phyloP scores from a whole-genome alignment of 352 stramenopile species.

The Phytophthora hybrid region DNA sequence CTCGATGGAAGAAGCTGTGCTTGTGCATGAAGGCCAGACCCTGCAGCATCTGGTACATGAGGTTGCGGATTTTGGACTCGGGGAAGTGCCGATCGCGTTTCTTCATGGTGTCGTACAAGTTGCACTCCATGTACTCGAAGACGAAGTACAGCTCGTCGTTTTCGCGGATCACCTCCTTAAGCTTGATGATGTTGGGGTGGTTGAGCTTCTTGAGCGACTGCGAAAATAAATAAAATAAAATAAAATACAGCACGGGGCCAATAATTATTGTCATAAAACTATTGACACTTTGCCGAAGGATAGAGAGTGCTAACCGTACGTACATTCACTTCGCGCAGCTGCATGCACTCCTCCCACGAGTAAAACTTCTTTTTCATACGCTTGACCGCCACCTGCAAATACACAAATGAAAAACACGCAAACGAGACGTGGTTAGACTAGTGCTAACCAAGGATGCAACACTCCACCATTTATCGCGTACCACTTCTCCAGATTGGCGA shows the following conservation, averaged over 20 bases:
- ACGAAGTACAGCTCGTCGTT: constrained; percentile 98
- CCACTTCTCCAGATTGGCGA: constrained; percentile 93
- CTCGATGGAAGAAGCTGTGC: constrained; percentile 98
- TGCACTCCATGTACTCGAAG: constrained; percentile 99
- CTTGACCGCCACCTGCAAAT: constrained; percentile 92
- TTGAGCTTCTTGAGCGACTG: constrained; percentile 95
- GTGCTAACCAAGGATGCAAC: neutral
- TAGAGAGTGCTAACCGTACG: constrained; percentile 23
- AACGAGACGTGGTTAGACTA: neutral
- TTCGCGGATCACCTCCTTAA: constrained; percentile 98
- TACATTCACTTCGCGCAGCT: constrained; percentile 97
- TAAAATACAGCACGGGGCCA: neutral
- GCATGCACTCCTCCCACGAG: constrained; percentile 96
- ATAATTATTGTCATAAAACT: constrained; percentile 1
- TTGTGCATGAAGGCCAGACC: constrained; percentile 98
- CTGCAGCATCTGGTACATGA: constrained; percentile 98
- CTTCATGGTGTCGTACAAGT: constrained; percentile 98
- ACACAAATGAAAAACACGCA: neutral
- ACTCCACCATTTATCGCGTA: constrained; percentile 35
- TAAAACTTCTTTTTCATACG: constrained; percentile 99
- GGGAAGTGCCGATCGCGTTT: constrained; percentile 89
- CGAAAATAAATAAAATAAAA: neutral
- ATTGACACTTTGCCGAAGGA: too few species aligned
- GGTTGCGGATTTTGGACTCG: constrained; percentile 96
- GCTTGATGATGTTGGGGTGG: constrained; percentile 98